These are phyloP conservation scores for Didymella pomorum DNA, from an alignment of 2,329 filamentous ascomycete genomes.

Conservation along the genomic window DNA sequence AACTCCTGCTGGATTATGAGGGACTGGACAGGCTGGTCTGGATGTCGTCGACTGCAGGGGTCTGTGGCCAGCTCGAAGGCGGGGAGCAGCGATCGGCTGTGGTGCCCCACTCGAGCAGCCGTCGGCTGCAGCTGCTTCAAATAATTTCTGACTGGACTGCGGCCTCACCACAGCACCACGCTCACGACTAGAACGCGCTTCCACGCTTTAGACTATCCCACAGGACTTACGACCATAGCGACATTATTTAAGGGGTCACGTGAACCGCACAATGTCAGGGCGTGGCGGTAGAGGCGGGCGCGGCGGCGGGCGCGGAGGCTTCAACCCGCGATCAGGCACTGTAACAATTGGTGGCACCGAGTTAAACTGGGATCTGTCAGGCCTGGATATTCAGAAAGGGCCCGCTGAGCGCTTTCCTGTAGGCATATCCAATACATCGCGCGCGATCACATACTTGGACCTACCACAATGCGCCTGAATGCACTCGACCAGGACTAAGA, in stretches of 20 bases:
- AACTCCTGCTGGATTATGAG: background rate
- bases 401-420: constrained; percentile 55
- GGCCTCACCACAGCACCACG: constrained; percentile 7
- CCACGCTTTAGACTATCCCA: background rate
- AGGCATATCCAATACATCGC: constrained; percentile 25
- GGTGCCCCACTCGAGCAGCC: constrained; percentile 34
- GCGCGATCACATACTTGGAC: constrained; percentile 4
- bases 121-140: constrained; percentile 21
- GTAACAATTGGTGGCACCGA: constrained; percentile 55
- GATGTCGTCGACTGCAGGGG: background rate
- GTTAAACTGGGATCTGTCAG: constrained; percentile 52
- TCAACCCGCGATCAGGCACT: constrained; percentile 41
- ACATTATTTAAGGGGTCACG: constrained; percentile 2
- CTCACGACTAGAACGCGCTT: background rate
- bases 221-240: background rate
- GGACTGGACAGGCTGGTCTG: background rate
- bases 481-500: constrained; percentile 31
- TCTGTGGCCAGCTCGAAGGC: constrained; percentile 18
- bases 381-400: constrained; percentile 51
- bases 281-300: constrained; percentile 46
- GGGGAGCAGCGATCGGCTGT: constrained; percentile 14
- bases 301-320: constrained; percentile 41
- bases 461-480: constrained; percentile 9
- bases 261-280: constrained; percentile 25
- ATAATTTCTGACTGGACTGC: constrained; percentile 23